Conservation (phyloP, 2,329 filamentous ascomycete species). For the Colletotrichum melonis region DNA sequence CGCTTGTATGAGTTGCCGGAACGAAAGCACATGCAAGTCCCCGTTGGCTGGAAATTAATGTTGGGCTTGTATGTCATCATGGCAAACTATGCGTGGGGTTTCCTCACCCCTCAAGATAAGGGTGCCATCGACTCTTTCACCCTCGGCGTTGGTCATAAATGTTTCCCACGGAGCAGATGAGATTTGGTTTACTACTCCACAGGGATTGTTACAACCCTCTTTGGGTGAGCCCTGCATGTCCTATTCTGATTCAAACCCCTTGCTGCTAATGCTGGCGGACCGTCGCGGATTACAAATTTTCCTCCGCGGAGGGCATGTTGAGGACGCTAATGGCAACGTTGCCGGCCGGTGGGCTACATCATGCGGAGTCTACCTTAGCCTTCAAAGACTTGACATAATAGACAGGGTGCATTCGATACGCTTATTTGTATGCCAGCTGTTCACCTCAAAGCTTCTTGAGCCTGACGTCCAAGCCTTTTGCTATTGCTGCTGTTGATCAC, state of each 20-base stretch:
- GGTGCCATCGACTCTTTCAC: not conserved
- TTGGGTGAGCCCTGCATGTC: not conserved
- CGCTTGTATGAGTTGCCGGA: not conserved
- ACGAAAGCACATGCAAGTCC: conserved; percentile 16
- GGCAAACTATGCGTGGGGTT: not conserved
- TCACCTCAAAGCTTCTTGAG: not conserved
- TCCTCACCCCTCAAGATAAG: conserved; percentile 8
- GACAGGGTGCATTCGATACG: not conserved
- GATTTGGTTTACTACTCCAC: not conserved
- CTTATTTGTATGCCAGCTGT: not conserved
- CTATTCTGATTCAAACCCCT: not conserved
- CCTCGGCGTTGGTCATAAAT: conserved; percentile 9
- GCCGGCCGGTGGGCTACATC: not conserved
- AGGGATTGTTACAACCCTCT: too few species aligned
- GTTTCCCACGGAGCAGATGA: conserved; percentile 16
- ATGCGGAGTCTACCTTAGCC: conserved; percentile 16
- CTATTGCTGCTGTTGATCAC: not conserved
- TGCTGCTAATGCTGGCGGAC: not conserved
- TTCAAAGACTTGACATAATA: conserved; percentile 14
- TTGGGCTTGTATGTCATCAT: conserved; percentile 18
- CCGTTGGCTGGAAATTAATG: not conserved
- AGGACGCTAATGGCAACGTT: conserved; percentile 5
- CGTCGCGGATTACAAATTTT: conserved; percentile 22
- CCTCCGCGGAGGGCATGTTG: conserved; percentile 4
- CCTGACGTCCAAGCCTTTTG: not conserved